A percentile compares a stretch with the other conserved stretches of the same genome.
phyloP scores from a whole-genome alignment of 768 basidiomycete genomes.

The Mycena kentingensis region DNA sequence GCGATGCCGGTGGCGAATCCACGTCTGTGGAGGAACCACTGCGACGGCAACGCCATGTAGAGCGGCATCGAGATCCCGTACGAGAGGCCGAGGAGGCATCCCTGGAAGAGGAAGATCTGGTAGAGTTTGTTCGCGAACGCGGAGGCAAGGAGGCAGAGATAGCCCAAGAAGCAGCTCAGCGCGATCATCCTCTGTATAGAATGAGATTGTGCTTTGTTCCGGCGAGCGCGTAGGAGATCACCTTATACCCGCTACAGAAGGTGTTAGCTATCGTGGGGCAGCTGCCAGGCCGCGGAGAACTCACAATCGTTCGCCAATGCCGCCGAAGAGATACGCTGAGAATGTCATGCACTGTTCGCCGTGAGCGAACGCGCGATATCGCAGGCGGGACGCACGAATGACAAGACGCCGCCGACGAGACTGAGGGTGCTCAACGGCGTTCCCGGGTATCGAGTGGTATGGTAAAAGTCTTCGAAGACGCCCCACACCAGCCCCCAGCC shows the following conservation, averaged over 20 bases:
- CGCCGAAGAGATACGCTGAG: slow-evolving; percentile 31
- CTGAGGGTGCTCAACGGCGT: slow-evolving; percentile 23
- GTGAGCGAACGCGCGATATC: neutral
- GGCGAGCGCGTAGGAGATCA: neutral
- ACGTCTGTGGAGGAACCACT: slow-evolving; percentile 35
- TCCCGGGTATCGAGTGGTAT: slow-evolving; percentile 24
- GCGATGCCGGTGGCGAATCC: slow-evolving; percentile 39
- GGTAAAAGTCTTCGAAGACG: slow-evolving; percentile 35
- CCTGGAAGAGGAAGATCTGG: slow-evolving; percentile 36
- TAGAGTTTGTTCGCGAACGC: slow-evolving; percentile 34
- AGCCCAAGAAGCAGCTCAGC: slow-evolving; percentile 28
- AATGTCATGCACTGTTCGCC: slow-evolving; percentile 28
- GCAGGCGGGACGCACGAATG: slow-evolving; percentile 19
- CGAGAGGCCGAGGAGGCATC: slow-evolving; percentile 21
- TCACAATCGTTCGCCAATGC: slow-evolving; percentile 35
- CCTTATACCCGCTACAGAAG: slow-evolving; percentile 25
- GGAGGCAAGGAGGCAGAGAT: slow-evolving; percentile 31
- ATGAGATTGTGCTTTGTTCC: neutral
- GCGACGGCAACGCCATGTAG: slow-evolving; percentile 36
- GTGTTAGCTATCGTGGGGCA: neutral
- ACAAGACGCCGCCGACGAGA: slow-evolving; percentile 28
- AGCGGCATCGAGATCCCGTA: slow-evolving; percentile 28
- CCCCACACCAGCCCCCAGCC: slow-evolving; percentile 32
- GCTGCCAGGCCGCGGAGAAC: slow-evolving; percentile 15
- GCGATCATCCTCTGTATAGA: slow-evolving; percentile 31